phyloP scores from a whole-genome alignment of 2,329 filamentous ascomycete genomes.

The Aspergillus quadricinctus region DNA sequence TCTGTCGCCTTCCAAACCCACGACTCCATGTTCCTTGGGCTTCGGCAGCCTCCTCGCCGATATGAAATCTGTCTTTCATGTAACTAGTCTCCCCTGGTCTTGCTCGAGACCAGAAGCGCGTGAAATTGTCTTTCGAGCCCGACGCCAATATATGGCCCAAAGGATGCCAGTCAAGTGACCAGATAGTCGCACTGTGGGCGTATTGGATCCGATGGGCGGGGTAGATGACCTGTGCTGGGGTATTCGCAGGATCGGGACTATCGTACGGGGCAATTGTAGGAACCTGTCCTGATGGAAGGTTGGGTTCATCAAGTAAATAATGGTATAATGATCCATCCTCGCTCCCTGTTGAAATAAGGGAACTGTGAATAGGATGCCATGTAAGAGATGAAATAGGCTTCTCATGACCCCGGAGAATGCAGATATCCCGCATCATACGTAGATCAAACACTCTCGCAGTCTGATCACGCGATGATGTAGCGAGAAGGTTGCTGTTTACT shows the following conservation, averaged over 20 bases:
- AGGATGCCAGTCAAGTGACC: conserved; percentile 97
- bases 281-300: conserved; percentile 69
- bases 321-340: conserved; percentile 86
- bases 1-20: conserved; percentile 69
- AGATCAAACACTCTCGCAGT: conserved; percentile 91
- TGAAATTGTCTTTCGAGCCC: conserved; percentile 93
- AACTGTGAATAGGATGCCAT: conserved; percentile 91
- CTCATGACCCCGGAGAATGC: conserved; percentile 87
- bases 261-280: conserved; percentile 79
- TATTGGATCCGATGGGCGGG: conserved; percentile 82
- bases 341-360: conserved; percentile 83
- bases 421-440: conserved; percentile 97
- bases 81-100: conserved; percentile 82
- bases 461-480: conserved; percentile 88
- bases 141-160: conserved; percentile 92
- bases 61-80: conserved; percentile 88
- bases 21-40: conserved; percentile 92
- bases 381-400: conserved; percentile 90
- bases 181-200: conserved; percentile 92
- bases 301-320: conserved; percentile 93
- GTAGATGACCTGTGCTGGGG: conserved; percentile 83
- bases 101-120: conserved; percentile 91
- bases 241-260: conserved; percentile 70
- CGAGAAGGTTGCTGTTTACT: conserved; percentile 76
- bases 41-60: conserved; percentile 88